Evolutionary conservation across 2,329 filamentous ascomycete species (phyloP), one percentile per base, ranked within the genome.

Genomic region (Colletotrichum endophyticum): DNA sequence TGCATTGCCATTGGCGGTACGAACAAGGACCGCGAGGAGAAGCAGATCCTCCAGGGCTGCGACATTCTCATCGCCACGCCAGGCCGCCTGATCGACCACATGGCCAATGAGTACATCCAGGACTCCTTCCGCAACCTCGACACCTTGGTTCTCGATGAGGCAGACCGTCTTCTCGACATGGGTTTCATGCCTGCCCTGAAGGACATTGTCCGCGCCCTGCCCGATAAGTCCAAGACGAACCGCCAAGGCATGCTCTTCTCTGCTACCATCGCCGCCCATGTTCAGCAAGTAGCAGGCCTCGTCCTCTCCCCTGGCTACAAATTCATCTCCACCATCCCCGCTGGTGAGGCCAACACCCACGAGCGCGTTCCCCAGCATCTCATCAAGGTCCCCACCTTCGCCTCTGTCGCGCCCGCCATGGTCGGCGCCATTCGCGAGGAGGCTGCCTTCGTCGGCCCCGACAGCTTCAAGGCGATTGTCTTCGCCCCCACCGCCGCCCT

Each of bases 41-140:
- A 88, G 78, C 91, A 93, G 78, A 93, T 96, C 67, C 84, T 96
- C 11, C 82, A 90, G 56, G 94, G 94, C 36, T 96, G 94, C 82
- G 92, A 97, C 80, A 92, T 98, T 63, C 88, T 98, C 32, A 94
- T 98, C 63, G 95, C 94, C 15, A 97, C 95, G 0, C 95, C 95
- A 0, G 95, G 95, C 27, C 92, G 95, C 57, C 88, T 98, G 12
- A 87, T 95, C 13, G 95, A 98, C 82, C 95, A 97, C 81, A 87
- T 98, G 63, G 91, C 94, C 79, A 94, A 94, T 80, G 94, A 93
- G 12, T 93, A 94, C 77, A 91, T 94, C 6, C 84, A 93, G 12
- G 90, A 92, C 78, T 93, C 92, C 79, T 88, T 98, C 70, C 89
- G 91, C 64, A 86, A 89, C 49, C 85, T 98, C 49, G 94, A 96